Evolutionary conservation across 169 alveolate species (phyloP), one percentile per base, ranked within the genome.

Genomic region (Cryptosporidium ubiquitum): DNA sequence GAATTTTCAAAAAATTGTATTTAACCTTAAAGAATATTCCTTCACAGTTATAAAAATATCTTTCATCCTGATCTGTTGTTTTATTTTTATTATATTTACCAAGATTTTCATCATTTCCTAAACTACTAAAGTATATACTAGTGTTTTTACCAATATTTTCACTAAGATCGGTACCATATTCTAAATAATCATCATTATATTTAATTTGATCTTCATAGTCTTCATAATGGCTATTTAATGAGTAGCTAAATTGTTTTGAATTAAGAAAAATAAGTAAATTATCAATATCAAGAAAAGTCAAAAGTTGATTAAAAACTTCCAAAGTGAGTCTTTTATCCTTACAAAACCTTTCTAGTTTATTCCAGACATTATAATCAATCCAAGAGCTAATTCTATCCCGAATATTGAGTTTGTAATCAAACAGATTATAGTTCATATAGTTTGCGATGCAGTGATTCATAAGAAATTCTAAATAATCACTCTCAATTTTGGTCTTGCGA

Each of bases 361-460:
- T 68, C 84, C 84, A 70, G 16, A 49, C 68, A 3, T 42, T 42
- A 51, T 70, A 70, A 31, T 70, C 47, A 39, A 29, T 29, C 42
- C 42, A 26, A 31, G 84, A 70, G 23, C 44, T 58, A 23, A 70
- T 49, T 51, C 84, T 42, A 12, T 47, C 47, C 23, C 29, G 66
- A 44, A 70, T 5, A 18, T 49, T 29, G 18, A 70, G 9, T 6
- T 23, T 44, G 29, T 14, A 70, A 29, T 70, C 66, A 23, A 31
- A 20, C 35, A 20, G 29, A 12, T 70, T 26, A 26, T 42, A 70
- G 68, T 70, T 70, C 84, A 70, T 70, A 26, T 70, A 70, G 18
- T 51, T 70, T 4, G 84, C 60, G 16, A 70, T 47, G 35, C 84
- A 70, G 42, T 55, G 18, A 49, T 70, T 47, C 0, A 23, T 70